Base-by-base conservation (phyloP, 768 basidiomycete genomes). In the Amanita pseudoporphyria region DNA sequence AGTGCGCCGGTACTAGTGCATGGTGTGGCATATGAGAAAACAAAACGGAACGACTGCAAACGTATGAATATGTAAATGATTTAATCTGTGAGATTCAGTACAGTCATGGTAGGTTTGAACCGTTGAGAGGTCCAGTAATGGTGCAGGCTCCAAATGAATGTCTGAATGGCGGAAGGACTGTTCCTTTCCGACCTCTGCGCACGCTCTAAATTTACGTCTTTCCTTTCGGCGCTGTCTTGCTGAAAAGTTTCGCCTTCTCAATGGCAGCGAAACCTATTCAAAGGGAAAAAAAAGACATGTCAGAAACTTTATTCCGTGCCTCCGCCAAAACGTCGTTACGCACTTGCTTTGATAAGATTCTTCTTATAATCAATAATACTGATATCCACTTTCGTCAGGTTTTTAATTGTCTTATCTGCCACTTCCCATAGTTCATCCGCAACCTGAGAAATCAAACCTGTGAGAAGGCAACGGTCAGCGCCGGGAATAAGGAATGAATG, bases 361-460 rank as follows among this genome's bases (percentile, higher is more conserved):
- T 77, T 84, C 78, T 98, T 98, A 75, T 97, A 98, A 65, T 93
- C 87, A 28, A 87, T 70, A 62, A 98, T 97, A 44, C 79, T 83
- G 62, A 97, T 91, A 56, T 91, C 93, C 58, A 80, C 73, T 72
- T 85, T 93, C 21, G 93, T 87, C 54, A 99, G 68, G 69, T 97
- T 96, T 65, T 77, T 77, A 64, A 99, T 92, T 62, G 88, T 91
- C 68, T 85, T 84, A 64, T 92, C 78, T 62, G 91, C 90, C 48
- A 99, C 96, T 66, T 99, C 96, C 96, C 96, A 99, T 6, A 99
- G 82, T 65, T 98, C 95, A 63, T 98, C 89, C 33, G 95, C 96
- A 32, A 99, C 95, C 71, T 98, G 94, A 44, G 86, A 87, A 67
- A 98, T 97, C 56, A 98, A 81, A 59, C 88, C 87, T 90, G 57